Conservation (phyloP, 1,139 yeast species). For the Yamadazyma kanchanaburiensis region DNA sequence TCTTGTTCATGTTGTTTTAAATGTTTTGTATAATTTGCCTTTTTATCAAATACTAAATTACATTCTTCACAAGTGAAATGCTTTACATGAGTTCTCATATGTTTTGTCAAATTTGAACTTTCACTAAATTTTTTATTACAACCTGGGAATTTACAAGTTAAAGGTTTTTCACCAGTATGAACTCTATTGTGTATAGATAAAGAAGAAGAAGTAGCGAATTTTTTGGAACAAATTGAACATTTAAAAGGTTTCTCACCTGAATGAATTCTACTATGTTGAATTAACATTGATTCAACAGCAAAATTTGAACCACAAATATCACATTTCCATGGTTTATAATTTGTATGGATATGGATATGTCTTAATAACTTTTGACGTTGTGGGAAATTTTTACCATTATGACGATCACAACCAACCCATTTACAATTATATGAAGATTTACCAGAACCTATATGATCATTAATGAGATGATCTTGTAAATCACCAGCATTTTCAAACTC, state of each 20-base stretch:
- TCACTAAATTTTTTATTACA: slow-evolving; percentile 88
- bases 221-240: slow-evolving; percentile 48
- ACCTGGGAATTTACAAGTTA: slow-evolving; percentile 72
- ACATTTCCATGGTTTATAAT: slow-evolving; percentile 74
- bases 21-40: slow-evolving; percentile 40
- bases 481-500: slow-evolving; percentile 52
- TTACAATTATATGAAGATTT: slow-evolving; percentile 64
- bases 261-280: slow-evolving; percentile 79
- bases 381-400: slow-evolving; percentile 55
- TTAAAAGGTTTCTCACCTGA: slow-evolving; percentile 73
- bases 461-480: slow-evolving; percentile 67
- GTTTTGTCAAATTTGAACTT: slow-evolving; percentile 84
- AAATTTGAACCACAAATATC: slow-evolving; percentile 64
- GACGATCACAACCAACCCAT: slow-evolving; percentile 79
- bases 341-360: slow-evolving; percentile 86
- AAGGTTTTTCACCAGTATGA: slow-evolving; percentile 71
- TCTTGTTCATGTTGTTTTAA: slow-evolving; percentile 18
- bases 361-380: slow-evolving; percentile 86
- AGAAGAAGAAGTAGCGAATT: slow-evolving; percentile 52
- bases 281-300: slow-evolving; percentile 62
- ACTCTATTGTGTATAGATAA: slow-evolving; percentile 53
- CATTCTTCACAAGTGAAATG: slow-evolving; percentile 50
- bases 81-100: slow-evolving; percentile 65
- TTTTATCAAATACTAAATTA: slow-evolving; percentile 47
- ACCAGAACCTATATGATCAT: slow-evolving; percentile 71